phyloP scores from a whole-genome alignment of 768 basidiomycete genomes.

The Auricularia cornea region DNA sequence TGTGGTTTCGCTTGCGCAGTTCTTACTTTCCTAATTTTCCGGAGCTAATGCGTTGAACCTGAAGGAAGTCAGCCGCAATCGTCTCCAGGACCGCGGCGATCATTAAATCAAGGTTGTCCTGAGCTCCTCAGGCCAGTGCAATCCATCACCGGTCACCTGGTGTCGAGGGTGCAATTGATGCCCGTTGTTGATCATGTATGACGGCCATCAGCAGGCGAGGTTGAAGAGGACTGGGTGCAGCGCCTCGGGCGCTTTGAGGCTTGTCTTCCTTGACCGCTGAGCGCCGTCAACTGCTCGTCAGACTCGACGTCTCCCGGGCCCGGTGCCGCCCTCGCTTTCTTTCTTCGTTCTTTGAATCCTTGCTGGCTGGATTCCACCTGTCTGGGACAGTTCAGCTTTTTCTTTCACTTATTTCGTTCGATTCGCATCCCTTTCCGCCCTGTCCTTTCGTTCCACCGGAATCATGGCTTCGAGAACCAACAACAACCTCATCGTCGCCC shows the following conservation, averaged over 20 bases:
- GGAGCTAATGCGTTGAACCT: no score
- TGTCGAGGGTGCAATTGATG: background rate
- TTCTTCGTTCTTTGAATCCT: background rate
- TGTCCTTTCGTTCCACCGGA: background rate
- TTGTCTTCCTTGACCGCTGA: background rate
- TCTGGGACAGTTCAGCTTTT: conserved; percentile 1
- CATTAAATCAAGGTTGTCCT: no score
- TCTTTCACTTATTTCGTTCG: background rate
- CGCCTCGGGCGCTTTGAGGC: background rate
- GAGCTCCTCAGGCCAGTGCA: background rate
- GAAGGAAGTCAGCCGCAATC: no score
- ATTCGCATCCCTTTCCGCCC: background rate
- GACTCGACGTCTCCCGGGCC: background rate
- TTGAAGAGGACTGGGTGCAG: background rate
- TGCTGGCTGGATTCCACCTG: background rate
- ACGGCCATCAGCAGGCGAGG: background rate
- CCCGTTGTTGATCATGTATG: background rate
- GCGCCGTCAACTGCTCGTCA: background rate
- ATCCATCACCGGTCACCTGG: background rate
- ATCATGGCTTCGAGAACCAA: background rate
- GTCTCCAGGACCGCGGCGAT: no score
- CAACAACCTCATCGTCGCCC: background rate
- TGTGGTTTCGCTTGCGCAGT: background rate
- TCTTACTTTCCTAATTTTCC: background rate
- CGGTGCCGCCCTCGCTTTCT: background rate